phyloP scores from a whole-genome alignment of 805 yeast genomes.

The Starmerella davenportii region DNA sequence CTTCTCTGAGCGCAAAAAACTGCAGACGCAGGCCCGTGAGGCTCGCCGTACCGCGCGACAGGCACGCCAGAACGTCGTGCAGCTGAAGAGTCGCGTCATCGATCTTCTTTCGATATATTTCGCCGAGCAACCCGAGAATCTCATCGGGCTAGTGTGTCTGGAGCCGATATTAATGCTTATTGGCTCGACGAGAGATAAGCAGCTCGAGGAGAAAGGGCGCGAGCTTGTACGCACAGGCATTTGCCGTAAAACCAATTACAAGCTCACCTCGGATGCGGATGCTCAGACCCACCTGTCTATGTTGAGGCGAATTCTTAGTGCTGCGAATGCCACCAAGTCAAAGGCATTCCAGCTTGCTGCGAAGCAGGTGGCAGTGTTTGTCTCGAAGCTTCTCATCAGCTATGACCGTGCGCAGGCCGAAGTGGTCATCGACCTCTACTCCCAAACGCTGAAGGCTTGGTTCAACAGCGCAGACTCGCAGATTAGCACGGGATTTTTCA shows the following conservation, averaged over 20 bases:
- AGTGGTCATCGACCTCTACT: conserved; percentile 38
- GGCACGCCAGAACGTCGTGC: conserved; percentile 62
- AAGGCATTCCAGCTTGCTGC: conserved; percentile 39
- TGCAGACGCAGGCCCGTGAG: conserved; percentile 36
- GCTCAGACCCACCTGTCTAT: conserved; percentile 13
- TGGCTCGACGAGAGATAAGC: conserved; percentile 47
- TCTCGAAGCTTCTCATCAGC: conserved; percentile 37
- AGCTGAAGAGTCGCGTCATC: conserved; percentile 59
- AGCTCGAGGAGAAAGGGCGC: conserved; percentile 57
- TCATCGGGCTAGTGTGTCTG: conserved; percentile 26
- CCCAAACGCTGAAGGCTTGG: conserved; percentile 44
- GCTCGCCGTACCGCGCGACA: conserved; percentile 49
- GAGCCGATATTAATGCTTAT: conserved; percentile 44
- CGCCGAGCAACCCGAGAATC: conserved; percentile 27
- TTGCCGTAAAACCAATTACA: conserved; percentile 14
- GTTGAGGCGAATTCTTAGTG: conserved; percentile 23
- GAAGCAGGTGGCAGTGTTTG: conserved; percentile 46
- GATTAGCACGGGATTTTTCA: conserved; percentile 39
- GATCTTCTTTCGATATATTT: conserved; percentile 56
- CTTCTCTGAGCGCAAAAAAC: conserved; percentile 64
- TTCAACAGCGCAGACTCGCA: conserved; percentile 30
- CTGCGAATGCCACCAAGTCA: conserved; percentile 28
- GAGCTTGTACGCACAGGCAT: conserved; percentile 36
- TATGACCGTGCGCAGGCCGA: conserved; percentile 21
- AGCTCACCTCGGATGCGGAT: conserved; percentile 10